These are phyloP conservation scores for Cryphonectria nitschkei DNA, from an alignment of 2,329 filamentous ascomycete species.

Conservation along the genomic window DNA sequence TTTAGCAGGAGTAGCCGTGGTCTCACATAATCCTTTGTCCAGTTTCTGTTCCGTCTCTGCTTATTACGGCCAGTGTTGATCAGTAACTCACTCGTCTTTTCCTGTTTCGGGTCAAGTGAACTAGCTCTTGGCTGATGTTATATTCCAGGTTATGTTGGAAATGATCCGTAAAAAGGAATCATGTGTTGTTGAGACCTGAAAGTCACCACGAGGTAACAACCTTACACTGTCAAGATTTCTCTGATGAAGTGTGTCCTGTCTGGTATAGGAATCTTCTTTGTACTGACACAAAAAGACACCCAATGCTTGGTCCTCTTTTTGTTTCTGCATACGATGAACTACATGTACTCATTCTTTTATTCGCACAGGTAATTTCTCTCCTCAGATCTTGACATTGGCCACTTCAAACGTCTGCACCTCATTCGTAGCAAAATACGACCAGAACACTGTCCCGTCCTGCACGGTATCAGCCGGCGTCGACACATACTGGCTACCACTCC, in stretches of 20 bases:
- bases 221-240: too few species aligned
- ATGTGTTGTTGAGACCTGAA: too few species aligned
- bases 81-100: background rate
- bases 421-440: constrained; percentile 41
- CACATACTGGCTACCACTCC: constrained; percentile 41
- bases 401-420: constrained; percentile 46
- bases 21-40: background rate
- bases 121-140: too few species aligned
- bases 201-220: too few species aligned
- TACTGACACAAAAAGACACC: too few species aligned
- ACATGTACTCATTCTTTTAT: background rate
- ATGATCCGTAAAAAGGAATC: too few species aligned
- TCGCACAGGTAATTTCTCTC: background rate
- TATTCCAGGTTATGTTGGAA: too few species aligned
- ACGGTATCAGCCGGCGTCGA: constrained; percentile 36
- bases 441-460: constrained; percentile 42
- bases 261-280: too few species aligned
- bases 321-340: too few species aligned
- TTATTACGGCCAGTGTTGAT: background rate
- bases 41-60: background rate
- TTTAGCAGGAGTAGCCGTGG: background rate
- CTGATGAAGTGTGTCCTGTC: too few species aligned
- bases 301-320: too few species aligned
- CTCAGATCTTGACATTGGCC: constrained; percentile 33
- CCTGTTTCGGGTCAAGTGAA: too few species aligned